Base-by-base conservation (phyloP, 2,329 filamentous ascomycete species). In the Scedosporium dehoogii region DNA sequence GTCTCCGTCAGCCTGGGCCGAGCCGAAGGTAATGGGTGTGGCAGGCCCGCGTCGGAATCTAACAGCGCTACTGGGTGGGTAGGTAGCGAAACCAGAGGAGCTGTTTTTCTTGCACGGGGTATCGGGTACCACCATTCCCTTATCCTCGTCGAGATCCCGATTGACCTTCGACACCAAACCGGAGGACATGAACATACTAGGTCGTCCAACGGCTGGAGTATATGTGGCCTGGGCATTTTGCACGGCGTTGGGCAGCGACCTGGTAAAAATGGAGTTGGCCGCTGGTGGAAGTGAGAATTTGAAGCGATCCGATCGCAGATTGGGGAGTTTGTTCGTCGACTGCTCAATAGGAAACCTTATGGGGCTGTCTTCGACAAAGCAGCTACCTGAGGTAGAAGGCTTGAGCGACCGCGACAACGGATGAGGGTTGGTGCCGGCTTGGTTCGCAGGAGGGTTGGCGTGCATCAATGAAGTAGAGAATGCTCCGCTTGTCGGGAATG, bases 121-220 rank as follows among this genome's bases (percentile, higher is more conserved):
- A 71, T 97, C 94, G 0, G 94, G 93, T 80, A 96, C 92, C 33
- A 84, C 82, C 69, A 84, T 78, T 70, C 88, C 86, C 73, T 81
- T 77, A 75, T 70, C 78, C 60, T 91, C 83, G 67, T 97, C 91
- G 0, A 87, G 84, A 72, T 90, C 87, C 63, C 90, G 87, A 70
- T 94, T 96, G 73, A 96, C 90, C 77, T 99, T 99, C 10, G 94
- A 97, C 61, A 99, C 88, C 29, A 99, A 79, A 1, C 93, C 92
- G 0, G 94, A 97, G 1, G 94, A 97, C 80, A 91, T 92, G 75
- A 97, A 97, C 53, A 58, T 44, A 41, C 51, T 44, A n/a, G 62
- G 57, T 7, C 64, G 61, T 14, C 62, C 23, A 23, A 62, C 58
- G 56, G 58, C 21, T 9, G 60, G 53, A 4, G 60, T 62, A 16